Percentiles rank a stretch among this genome's conserved stretches.
Evolutionary conservation across 306 rosid genomes (phyloP).

Genomic region (Glycine soja): DNA sequence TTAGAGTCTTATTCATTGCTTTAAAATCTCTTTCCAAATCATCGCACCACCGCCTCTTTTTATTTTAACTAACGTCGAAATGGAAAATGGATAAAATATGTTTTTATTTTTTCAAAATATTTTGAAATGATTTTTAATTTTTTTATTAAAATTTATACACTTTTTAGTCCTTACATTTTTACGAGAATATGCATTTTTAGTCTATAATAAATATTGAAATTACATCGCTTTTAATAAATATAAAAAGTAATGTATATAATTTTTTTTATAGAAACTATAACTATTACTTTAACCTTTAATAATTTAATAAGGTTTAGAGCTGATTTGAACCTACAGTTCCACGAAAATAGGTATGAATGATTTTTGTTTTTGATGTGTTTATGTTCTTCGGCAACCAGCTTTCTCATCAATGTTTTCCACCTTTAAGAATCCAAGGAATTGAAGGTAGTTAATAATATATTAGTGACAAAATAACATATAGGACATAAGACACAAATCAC

Average conservation of each 20-base stretch:
- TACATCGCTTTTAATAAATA: too few relatives aligned
- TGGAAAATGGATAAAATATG: too few relatives aligned
- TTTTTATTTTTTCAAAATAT: too few relatives aligned
- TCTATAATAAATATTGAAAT: neutral
- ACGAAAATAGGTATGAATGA: neutral
- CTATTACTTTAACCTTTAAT: neutral
- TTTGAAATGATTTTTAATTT: too few relatives aligned
- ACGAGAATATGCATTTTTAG: neutral
- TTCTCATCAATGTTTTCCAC: constrained; percentile 37
- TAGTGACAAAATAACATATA: neutral
- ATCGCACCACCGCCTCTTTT: neutral
- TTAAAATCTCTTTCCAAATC: too few relatives aligned
- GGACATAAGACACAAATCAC: constrained; percentile 24
- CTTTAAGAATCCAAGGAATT: neutral
- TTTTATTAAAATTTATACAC: too few relatives aligned
- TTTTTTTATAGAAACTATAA: too few relatives aligned
- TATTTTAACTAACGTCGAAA: neutral
- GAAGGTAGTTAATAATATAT: neutral
- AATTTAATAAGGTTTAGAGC: neutral
- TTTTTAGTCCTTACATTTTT: neutral
- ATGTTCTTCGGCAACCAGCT: neutral
- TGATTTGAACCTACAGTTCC: neutral
- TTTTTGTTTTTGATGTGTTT: constrained; percentile 16
- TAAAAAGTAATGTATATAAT: too few relatives aligned
- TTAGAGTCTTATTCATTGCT: constrained; percentile 27